Conservation (phyloP, 176 grass and related monocot species). For the Carex cristatella region DNA sequence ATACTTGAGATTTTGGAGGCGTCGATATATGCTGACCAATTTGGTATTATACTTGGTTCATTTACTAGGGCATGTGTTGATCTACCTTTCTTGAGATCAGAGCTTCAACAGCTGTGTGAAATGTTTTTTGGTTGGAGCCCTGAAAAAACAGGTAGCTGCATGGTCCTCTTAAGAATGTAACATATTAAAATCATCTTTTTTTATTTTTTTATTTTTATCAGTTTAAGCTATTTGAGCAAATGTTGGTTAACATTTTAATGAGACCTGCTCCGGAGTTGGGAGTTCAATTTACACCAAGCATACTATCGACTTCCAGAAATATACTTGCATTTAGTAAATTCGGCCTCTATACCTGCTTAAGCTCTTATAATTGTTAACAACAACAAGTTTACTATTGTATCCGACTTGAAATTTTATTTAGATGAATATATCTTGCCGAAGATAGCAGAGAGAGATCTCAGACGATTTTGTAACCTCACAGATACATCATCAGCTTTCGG, state of each 20-base stretch:
- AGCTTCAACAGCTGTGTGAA: slow-evolving; percentile 71
- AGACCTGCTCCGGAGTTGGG: background rate
- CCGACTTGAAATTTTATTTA: slow-evolving; percentile 24
- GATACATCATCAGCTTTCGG: slow-evolving; percentile 45
- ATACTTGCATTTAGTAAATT: background rate
- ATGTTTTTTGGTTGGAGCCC: slow-evolving; percentile 68
- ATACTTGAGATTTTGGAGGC: background rate
- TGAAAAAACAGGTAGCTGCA: slow-evolving; percentile 67
- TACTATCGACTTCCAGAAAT: background rate
- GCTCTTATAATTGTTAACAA: background rate
- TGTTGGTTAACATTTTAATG: background rate
- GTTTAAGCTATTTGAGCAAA: background rate
- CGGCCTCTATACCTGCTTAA: background rate
- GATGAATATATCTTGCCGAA: slow-evolving; percentile 95
- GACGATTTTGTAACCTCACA: slow-evolving; percentile 66
- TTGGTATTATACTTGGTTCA: slow-evolving; percentile 21
- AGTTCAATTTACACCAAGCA: background rate
- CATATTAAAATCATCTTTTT: background rate
- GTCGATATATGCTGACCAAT: background rate
- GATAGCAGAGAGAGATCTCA: slow-evolving; percentile 93
- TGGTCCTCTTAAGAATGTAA: background rate
- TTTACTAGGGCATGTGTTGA: slow-evolving; percentile 48
- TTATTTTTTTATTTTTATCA: background rate
- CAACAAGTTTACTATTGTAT: background rate
- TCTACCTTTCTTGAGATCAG: slow-evolving; percentile 44